Percentiles rank a stretch among this genome's conserved stretches.
Evolutionary conservation across 129 eudicot species (phyloP).

Genomic region (Flaveria bidentis): DNA sequence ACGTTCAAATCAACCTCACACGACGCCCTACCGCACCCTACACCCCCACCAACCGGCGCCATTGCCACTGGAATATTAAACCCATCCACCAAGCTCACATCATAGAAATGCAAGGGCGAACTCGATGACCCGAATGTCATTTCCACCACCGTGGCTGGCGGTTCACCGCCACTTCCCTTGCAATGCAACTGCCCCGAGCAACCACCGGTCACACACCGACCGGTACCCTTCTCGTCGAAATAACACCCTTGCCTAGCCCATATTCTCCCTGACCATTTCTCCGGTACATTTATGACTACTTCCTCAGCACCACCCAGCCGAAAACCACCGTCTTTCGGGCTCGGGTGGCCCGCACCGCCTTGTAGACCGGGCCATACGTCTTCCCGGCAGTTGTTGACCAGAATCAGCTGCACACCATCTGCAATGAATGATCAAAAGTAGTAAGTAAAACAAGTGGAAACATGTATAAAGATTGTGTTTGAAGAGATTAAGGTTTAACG

Average conservation of each 20-base stretch:
- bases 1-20: conserved; percentile 78
- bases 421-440: conserved; percentile 28
- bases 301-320: conserved; percentile 60
- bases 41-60: conserved; percentile 85
- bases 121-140: conserved; percentile 74
- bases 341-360: conserved; percentile 74
- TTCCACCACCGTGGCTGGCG: conserved; percentile 93
- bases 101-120: conserved; percentile 87
- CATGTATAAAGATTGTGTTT: background rate
- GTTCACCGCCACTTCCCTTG: conserved; percentile 69
- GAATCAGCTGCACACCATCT: conserved; percentile 73
- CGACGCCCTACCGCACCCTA: conserved; percentile 77
- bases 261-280: conserved; percentile 92
- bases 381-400: conserved; percentile 79
- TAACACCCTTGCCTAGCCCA: conserved; percentile 92
- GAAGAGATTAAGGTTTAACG: conserved; percentile 4
- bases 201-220: conserved; percentile 73
- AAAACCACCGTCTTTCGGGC: conserved; percentile 75
- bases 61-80: conserved; percentile 82
- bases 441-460: background rate
- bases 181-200: conserved; percentile 69
- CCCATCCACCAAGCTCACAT: conserved; percentile 84
- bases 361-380: conserved; percentile 77
- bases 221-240: conserved; percentile 58
- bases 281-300: conserved; percentile 59